Evolutionary conservation across 352 stramenopile species (phyloP), one percentile per base, ranked within the genome.

Genomic region (Globisporangium perplexum): DNA sequence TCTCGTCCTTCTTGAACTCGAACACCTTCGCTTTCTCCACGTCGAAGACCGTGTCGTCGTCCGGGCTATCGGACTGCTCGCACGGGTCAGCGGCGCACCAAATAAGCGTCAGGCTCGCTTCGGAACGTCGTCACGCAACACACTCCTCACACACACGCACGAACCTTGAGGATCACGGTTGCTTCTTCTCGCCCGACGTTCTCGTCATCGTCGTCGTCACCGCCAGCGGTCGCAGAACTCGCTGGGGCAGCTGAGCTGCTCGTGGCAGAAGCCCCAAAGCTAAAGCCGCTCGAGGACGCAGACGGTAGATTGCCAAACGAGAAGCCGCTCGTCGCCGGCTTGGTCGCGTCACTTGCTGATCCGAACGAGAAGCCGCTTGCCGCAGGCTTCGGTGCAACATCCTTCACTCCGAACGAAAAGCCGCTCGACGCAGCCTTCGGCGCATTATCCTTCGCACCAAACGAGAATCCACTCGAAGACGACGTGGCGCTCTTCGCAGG

Each of bases 1-100:
- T 95, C 57, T 93, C 84, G 60, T 88, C 77, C 50, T 88, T 91
- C 60, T 90, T 93, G 59, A 92, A 92, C 63, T 92, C 82, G 53
- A 87, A 81, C 24, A 93, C 53, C 65, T 89, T 93, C 50, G 71
- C 74, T 65, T 90, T 89, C 12, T 90, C 79, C 7, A 63, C 69
- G 42, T 92, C 80, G 53, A 92, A 95, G 22, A 83, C 66, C 50
- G 66, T 77, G 18, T 89, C 72, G 22, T 95, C 84, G 26, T 95
- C 83, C 3, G 66, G 53, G 31, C 77, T 82, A 49, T 86, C 74
- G 23, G 72, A 72, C 79, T 90, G 51, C 45, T 23, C 15, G 58
- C 38, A 15, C 10, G 22, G 43, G 2, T 33, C 35, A 30, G 18
- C 22, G 45, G 18, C 31, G 54, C 17, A 50, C 18, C 33, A 50